A percentile compares a stretch with the other conserved stretches of the same genome.
Conservation (phyloP, 139 green algal species). For the Pseudopediastrum boryanum region DNA sequence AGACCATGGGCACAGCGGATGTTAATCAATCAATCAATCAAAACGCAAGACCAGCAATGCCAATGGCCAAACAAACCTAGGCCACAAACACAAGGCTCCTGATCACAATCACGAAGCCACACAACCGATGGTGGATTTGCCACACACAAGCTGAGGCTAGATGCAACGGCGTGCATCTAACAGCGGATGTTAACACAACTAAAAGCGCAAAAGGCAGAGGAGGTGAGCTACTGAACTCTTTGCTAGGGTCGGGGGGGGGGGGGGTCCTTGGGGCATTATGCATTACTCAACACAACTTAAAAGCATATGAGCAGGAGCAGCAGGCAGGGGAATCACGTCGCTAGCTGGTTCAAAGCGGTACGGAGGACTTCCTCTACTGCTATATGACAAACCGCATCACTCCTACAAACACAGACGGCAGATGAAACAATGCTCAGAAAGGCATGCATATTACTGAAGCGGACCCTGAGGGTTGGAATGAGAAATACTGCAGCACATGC, state of each 20-base stretch:
- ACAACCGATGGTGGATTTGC: too few relatives aligned
- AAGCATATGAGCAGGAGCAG: not conserved
- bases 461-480: not conserved
- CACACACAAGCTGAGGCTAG: too few relatives aligned
- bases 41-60: not conserved
- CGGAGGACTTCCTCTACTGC: too few relatives aligned
- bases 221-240: too few relatives aligned
- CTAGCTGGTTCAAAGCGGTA: not conserved
- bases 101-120: not conserved
- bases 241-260: too few relatives aligned
- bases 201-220: too few relatives aligned
- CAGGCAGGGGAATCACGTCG: not conserved
- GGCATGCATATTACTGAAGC: not conserved
- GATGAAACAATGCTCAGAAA: not conserved
- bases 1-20: not conserved
- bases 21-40: not conserved
- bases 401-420: not conserved
- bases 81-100: not conserved
- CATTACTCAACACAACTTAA: too few relatives aligned
- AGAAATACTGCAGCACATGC: not conserved
- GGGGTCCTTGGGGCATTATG: too few relatives aligned
- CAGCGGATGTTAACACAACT: too few relatives aligned
- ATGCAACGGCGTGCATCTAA: too few relatives aligned
- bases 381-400: too few relatives aligned
- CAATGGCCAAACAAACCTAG: not conserved